Conservation (phyloP, 2,329 filamentous ascomycete genomes). For the Raffaelea deltoideospora region DNA sequence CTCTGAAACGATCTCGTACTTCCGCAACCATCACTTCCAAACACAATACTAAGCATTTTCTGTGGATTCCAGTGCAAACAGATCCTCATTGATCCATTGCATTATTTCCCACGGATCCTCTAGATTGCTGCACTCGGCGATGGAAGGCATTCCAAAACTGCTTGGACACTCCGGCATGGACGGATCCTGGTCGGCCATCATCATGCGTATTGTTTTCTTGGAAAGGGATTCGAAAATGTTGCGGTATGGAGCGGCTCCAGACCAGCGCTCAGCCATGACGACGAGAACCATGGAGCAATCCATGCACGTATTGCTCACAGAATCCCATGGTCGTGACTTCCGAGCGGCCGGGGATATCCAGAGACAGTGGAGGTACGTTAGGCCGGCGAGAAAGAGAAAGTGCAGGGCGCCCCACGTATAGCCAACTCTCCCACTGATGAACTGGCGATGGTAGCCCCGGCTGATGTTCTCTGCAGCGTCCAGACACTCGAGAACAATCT, state of each 20-base stretch:
- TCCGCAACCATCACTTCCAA: no score
- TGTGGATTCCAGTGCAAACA: no score
- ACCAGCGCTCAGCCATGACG: slow-evolving; percentile 15
- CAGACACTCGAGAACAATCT: slow-evolving; percentile 9
- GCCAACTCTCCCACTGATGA: slow-evolving; percentile 14
- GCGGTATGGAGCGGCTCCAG: slow-evolving; percentile 15
- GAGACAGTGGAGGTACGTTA: slow-evolving; percentile 20
- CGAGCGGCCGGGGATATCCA: slow-evolving; percentile 11
- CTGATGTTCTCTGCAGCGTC: slow-evolving; percentile 16
- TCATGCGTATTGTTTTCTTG: slow-evolving; percentile 13
- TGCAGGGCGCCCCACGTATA: slow-evolving; percentile 21
- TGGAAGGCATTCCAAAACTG: no score
- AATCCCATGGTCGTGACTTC: neutral
- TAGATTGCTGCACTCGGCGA: no score
- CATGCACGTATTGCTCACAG: slow-evolving; percentile 18
- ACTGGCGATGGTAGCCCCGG: slow-evolving; percentile 18
- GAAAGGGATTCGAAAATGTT: slow-evolving; percentile 18
- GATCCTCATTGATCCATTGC: no score
- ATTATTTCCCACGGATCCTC: no score
- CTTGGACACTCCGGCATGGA: no score
- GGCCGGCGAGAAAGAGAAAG: slow-evolving; percentile 18
- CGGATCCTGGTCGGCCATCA: no score
- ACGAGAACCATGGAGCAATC: slow-evolving; percentile 19
- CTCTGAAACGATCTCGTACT: no score
- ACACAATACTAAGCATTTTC: no score